These are phyloP conservation scores for Stachybotrys chartarum DNA, from an alignment of 2,329 filamentous ascomycete genomes.

Conservation along the genomic window DNA sequence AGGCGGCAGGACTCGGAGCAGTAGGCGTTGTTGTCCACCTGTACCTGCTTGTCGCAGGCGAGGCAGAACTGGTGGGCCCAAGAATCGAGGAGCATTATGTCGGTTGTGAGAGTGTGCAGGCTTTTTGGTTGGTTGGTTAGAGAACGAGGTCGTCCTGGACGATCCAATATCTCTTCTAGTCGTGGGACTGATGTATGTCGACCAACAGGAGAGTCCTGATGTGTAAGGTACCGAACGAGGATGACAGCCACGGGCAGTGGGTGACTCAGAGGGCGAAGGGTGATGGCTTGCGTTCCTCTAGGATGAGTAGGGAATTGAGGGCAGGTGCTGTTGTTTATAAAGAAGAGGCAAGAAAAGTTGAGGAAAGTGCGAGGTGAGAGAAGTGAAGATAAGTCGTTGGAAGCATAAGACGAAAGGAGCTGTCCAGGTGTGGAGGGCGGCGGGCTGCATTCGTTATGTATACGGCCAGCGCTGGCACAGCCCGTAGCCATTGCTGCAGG, in stretches of 20 bases:
- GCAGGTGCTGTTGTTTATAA: too few relatives aligned
- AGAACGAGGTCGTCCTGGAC: background rate
- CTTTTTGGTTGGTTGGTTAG: background rate
- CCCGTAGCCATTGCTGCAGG: background rate
- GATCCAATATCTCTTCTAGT: background rate
- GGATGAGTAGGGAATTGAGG: too few relatives aligned
- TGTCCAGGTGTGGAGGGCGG: background rate
- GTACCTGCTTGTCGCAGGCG: slow-evolving; percentile 71
- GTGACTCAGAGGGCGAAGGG: background rate
- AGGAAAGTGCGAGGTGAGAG: background rate
- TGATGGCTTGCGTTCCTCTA: background rate
- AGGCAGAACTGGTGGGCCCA: slow-evolving; percentile 94
- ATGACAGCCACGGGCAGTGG: too few relatives aligned
- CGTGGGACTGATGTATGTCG: background rate
- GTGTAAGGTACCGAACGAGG: too few relatives aligned
- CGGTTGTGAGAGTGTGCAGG: slow-evolving; percentile 9
- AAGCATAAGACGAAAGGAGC: background rate
- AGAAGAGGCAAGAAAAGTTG: background rate
- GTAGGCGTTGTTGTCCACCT: slow-evolving; percentile 75
- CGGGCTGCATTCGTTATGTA: background rate
- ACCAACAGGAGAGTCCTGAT: background rate
- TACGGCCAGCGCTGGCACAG: background rate
- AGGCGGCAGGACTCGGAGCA: slow-evolving; percentile 89
- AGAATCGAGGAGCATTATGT: slow-evolving; percentile 47
- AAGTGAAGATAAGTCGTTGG: background rate